Percentiles rank a stretch among this genome's conserved stretches.
Evolutionary conservation across 371 early-diverging fungal genomes (phyloP).

Genomic region (Capillidium rhysosporum): DNA sequence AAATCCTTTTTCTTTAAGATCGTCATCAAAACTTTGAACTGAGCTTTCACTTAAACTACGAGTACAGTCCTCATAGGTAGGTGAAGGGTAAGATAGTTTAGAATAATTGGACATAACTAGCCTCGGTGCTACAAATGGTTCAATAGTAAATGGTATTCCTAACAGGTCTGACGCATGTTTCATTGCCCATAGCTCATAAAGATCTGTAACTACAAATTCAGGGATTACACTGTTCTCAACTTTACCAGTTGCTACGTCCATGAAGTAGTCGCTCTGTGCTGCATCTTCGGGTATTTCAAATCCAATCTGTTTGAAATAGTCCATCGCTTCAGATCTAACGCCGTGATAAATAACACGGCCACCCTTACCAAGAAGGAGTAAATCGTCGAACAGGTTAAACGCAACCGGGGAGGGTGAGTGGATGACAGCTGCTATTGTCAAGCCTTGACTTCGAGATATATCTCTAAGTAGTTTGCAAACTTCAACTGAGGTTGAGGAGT

Average conservation of each 20-base stretch:
- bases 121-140: background rate
- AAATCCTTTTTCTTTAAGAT: background rate
- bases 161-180: background rate
- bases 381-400: constrained; percentile 37
- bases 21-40: no score
- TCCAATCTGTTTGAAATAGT: constrained; percentile 32
- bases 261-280: constrained; percentile 35
- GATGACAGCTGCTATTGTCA: constrained; percentile 48
- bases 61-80: background rate
- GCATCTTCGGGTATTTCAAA: constrained; percentile 27
- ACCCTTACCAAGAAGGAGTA: constrained; percentile 41
- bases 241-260: constrained; percentile 19
- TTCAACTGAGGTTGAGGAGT: constrained; percentile 42
- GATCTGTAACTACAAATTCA: background rate
- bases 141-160: background rate
- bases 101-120: background rate
- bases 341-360: constrained; percentile 42
- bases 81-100: background rate
- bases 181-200: constrained; percentile 1
- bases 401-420: constrained; percentile 51
- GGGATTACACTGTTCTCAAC: constrained; percentile 3
- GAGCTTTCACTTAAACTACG: background rate
- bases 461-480: constrained; percentile 31
- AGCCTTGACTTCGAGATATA: constrained; percentile 28
- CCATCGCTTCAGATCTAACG: constrained; percentile 15